Evolutionary conservation across 306 rosid genomes (phyloP), one percentile per base, ranked within the genome.

Genomic region (Carpinus viminea): DNA sequence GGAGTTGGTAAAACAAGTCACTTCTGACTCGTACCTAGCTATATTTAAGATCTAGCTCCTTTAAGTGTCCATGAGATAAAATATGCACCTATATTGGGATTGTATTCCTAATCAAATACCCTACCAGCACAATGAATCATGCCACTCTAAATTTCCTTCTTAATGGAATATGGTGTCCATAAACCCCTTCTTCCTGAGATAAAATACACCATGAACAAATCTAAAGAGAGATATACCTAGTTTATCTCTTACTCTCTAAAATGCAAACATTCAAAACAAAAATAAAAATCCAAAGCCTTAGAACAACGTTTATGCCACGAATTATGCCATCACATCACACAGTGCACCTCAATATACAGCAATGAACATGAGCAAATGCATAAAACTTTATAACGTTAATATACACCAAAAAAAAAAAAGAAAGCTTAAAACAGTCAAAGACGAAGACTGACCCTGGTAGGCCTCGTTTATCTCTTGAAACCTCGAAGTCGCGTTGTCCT

Each of bases 401-500:
- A n/a, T 11, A 41, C 1, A 66, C 4, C 17, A 16, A 8, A 12
- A 18, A 34, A 68, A 24, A 8, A 79, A 31, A 5, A 1, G 24
- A 9, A 18, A 5, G 24, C 18, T 20, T 31, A 16, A 9, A 43
- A 47, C 9, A 59, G 65, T 59, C 13, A 0, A 24, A 21, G 15
- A 4, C 65, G 4, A 5, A 8, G 9, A 61, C 71, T 57, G 34
- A 92, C 99, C 97, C 75, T 89, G 92, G 72, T 93, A 96, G 2
- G 99, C 99, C 86, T 96, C 98, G 56, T 91, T 96, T 62, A 96
- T 96, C 41, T 91, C 96, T 83, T 96, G 99, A 74, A 96, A 96
- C 55, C 87, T 83, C 8, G 96, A 87, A 46, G 98, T 93, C 8
- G 98, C 56, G 56, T 77, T 41, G 74, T 82, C 91, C 69, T 86